phyloP scores from a whole-genome alignment of 169 alveolate genomes.

The Cardiosporidium cionae region DNA sequence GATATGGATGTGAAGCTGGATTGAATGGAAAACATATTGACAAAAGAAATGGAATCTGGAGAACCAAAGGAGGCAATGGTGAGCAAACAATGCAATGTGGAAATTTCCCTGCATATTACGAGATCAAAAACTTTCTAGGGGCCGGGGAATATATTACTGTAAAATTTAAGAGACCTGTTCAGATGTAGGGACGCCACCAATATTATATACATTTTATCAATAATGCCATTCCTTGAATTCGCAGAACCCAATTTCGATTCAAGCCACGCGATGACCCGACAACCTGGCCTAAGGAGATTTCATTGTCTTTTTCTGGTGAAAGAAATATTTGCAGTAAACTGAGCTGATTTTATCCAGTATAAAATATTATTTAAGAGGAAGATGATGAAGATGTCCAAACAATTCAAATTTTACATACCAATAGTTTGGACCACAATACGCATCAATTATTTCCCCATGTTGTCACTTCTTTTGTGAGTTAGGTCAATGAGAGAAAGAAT shows the following conservation, averaged over 20 bases:
- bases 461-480: conserved; percentile 12
- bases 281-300: conserved; percentile 32
- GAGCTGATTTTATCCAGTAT: not conserved
- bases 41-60: conserved; percentile 9
- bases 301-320: conserved; percentile 24
- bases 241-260: conserved; percentile 33
- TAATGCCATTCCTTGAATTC: too few species aligned
- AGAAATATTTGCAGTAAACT: not conserved
- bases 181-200: conserved; percentile 5
- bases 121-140: not conserved
- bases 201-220: too few species aligned
- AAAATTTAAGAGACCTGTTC: conserved; percentile 7
- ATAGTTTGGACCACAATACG: conserved; percentile 15
- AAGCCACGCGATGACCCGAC: conserved; percentile 27
- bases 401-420: conserved; percentile 10
- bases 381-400: conserved; percentile 14
- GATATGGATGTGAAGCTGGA: conserved; percentile 10
- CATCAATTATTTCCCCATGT: conserved; percentile 4
- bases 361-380: not conserved
- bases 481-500: not conserved
- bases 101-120: not conserved
- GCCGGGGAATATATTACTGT: conserved; percentile 9
- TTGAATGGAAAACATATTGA: conserved; percentile 24
- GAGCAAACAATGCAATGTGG: not conserved
- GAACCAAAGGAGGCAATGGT: conserved; percentile 21